Base-by-base conservation (phyloP, 129 eudicot genomes). In the Flaveria linearis region DNA sequence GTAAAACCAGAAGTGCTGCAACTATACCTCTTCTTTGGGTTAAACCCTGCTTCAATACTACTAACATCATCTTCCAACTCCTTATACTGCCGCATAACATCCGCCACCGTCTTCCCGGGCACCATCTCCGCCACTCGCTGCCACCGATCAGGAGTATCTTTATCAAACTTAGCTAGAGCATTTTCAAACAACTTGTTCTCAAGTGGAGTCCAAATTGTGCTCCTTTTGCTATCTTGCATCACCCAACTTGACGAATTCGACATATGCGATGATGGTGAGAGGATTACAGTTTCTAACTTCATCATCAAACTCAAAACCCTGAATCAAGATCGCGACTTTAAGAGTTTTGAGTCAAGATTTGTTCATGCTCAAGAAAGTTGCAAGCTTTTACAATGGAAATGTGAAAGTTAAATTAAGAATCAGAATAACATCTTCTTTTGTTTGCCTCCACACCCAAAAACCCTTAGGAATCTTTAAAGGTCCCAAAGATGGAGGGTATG, bases 31-130 rank as follows among this genome's bases (percentile, higher is more conserved):
- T 94, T 92, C 74, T 86, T 84, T 20, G 97, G 96, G 68, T 84
- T 41, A 20, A 86, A 67, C 49, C 99, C 99, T 33, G 99, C 99
- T 79, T 95, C 99, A 47, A 95, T 95, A 60, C 91, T 91, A 74
- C 89, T 95, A 51, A 95, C 96, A 78, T 95, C 99, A 80, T 91
- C 96, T 63, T 89, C 97, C 46, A 95, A 75, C 26, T 89, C 96
- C 74, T 88, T 87, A 55, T 95, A 95, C 39, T 91, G 99, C 56
- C 82, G 68, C 60, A 79, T 83, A 36, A 91, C 96, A 74, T 95
- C 97, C 2, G 60, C 78, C 60, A 89, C 96, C 14, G 97, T 84
- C 74, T 95, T 95, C 72, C 97, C 95, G 0, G 97, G 97, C 1
- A 95, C 91, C 96, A 91, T 91, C 45, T 83, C 96, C 16, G 99